Percentiles rank a stretch among this genome's conserved stretches.
phyloP scores from a whole-genome alignment of 306 rosid species.

The Pueraria montana region DNA sequence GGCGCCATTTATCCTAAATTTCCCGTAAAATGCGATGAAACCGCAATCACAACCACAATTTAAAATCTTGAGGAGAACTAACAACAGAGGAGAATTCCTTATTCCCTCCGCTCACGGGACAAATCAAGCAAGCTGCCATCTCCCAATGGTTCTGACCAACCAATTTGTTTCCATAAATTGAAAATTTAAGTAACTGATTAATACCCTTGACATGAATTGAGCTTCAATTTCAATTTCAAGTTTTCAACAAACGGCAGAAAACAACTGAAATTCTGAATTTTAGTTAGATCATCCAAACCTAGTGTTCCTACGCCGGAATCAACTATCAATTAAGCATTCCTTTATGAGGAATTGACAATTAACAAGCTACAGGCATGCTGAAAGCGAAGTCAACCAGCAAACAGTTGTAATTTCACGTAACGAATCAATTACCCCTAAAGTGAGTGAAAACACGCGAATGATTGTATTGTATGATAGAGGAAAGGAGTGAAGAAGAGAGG shows the following conservation, averaged over 20 bases:
- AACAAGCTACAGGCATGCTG: background rate
- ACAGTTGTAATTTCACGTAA: background rate
- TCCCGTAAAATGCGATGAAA: background rate
- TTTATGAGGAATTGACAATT: background rate
- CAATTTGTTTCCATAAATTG: background rate
- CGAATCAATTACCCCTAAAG: background rate
- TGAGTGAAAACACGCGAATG: too few relatives aligned
- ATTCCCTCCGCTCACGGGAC: background rate
- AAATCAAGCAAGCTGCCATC: constrained; percentile 27
- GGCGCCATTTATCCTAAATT: background rate
- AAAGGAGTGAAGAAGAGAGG: background rate
- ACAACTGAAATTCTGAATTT: background rate
- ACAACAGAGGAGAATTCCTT: constrained; percentile 18
- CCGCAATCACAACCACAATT: background rate
- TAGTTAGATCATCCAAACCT: background rate
- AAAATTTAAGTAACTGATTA: background rate
- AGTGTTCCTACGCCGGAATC: background rate
- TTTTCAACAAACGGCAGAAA: too few relatives aligned
- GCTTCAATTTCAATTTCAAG: constrained; percentile 14
- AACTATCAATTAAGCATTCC: background rate
- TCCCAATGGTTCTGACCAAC: constrained; percentile 3
- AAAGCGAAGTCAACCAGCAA: background rate
- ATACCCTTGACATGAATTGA: background rate
- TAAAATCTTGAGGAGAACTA: background rate
- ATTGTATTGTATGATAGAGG: background rate